Percentiles rank a stretch among this genome's conserved stretches.
Evolutionary conservation across 306 rosid species (phyloP).

Genomic region (Clitoria ternatea): DNA sequence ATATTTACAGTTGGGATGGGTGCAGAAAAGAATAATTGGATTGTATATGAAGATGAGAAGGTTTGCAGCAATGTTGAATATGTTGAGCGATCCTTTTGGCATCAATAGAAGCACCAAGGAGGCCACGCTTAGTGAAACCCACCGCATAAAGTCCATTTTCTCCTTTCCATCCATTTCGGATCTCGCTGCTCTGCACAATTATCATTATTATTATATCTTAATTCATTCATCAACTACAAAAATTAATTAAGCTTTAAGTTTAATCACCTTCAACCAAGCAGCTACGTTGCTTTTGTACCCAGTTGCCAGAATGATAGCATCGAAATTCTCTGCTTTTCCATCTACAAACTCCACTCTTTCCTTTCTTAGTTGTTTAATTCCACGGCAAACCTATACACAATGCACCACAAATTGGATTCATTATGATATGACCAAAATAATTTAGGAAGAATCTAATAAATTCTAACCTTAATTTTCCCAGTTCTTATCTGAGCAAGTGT

Average conservation of each 20-base stretch:
- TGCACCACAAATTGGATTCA: not conserved
- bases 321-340: conserved; percentile 50
- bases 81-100: conserved; percentile 60
- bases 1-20: too few species aligned
- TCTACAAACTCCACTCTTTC: conserved; percentile 61
- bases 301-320: conserved; percentile 63
- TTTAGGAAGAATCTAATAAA: not conserved
- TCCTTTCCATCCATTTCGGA: conserved; percentile 74
- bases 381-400: conserved; percentile 51
- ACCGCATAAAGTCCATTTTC: conserved; percentile 56
- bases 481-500: conserved; percentile 56
- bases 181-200: conserved; percentile 53
- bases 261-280: conserved; percentile 64
- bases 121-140: conserved; percentile 67
- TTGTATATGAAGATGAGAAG: too few species aligned
- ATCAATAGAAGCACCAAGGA: conserved; percentile 59
- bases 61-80: conserved; percentile 41
- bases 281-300: conserved; percentile 74
- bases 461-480: conserved; percentile 64
- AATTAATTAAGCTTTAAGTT: too few species aligned
- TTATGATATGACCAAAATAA: not conserved
- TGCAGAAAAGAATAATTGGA: too few species aligned
- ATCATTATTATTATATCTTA: too few species aligned
- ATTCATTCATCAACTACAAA: too few species aligned
- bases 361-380: conserved; percentile 40